These are phyloP conservation scores for Arctium lappa DNA, from an alignment of 129 eudicot genomes.

Conservation along the genomic window DNA sequence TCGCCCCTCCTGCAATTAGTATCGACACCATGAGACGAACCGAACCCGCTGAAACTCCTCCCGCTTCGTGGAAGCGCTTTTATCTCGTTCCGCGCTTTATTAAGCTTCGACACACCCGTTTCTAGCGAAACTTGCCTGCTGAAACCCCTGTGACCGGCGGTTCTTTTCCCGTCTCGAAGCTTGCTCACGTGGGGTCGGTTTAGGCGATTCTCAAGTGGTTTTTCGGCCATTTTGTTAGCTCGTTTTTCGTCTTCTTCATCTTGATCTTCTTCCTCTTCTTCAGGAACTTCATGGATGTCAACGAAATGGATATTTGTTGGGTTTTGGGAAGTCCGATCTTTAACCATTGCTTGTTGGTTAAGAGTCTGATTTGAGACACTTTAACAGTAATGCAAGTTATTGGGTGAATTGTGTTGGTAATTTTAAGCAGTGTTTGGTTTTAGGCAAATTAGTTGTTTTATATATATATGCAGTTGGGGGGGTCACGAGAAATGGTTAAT, in stretches of 20 bases:
- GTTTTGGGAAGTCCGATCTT: conserved; percentile 28
- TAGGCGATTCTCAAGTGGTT: conserved; percentile 25
- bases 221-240: conserved; percentile 12
- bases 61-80: conserved; percentile 67
- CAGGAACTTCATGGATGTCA: conserved; percentile 67
- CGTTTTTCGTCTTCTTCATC: conserved; percentile 21
- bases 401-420: not conserved
- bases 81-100: conserved; percentile 38
- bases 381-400: not conserved
- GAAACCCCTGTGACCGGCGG: conserved; percentile 28
- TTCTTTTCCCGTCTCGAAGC: conserved; percentile 41
- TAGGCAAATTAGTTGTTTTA: not conserved
- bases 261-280: conserved; percentile 58
- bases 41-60: conserved; percentile 70
- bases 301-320: conserved; percentile 48
- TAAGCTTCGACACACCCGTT: conserved; percentile 76
- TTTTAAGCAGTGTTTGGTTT: not conserved
- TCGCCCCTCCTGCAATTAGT: conserved; percentile 53
- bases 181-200: conserved; percentile 21
- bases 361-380: not conserved
- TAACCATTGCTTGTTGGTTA: conserved; percentile 38
- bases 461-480: not conserved
- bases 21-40: conserved; percentile 39
- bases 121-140: conserved; percentile 77
- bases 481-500: conserved; percentile 10